Conservation (phyloP, 2,329 filamentous ascomycete genomes). For the Ascochyta rabiei region DNA sequence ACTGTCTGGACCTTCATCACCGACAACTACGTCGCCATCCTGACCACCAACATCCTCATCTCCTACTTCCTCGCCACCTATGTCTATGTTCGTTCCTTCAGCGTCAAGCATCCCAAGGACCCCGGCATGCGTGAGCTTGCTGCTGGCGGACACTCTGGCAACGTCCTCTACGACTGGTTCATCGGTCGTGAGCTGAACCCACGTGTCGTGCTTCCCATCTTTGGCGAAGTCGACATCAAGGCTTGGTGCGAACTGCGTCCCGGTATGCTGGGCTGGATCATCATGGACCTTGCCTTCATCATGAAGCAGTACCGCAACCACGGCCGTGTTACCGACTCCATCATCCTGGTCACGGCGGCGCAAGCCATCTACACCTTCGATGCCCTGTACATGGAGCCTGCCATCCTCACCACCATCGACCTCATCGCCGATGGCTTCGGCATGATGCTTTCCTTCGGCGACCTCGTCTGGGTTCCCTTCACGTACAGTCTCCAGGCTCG, state of each 20-base stretch:
- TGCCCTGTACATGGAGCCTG: conserved; percentile 82
- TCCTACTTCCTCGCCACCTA: conserved; percentile 74
- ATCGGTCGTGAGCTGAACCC: conserved; percentile 96
- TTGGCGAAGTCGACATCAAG: conserved; percentile 90
- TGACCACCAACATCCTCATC: conserved; percentile 82
- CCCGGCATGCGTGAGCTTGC: conserved; percentile 77
- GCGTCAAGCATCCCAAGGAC: conserved; percentile 74
- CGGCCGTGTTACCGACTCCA: conserved; percentile 84
- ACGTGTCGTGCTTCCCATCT: conserved; percentile 75
- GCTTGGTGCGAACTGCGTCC: conserved; percentile 89
- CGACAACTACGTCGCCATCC: conserved; percentile 85
- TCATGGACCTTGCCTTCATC: conserved; percentile 82
- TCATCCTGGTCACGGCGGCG: conserved; percentile 76
- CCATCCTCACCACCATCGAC: conserved; percentile 92
- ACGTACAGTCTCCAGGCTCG: conserved; percentile 83
- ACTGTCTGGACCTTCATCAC: conserved; percentile 90
- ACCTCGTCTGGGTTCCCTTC: conserved; percentile 92
- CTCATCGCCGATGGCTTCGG: conserved; percentile 93
- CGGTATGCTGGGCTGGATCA: conserved; percentile 85
- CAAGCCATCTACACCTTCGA: conserved; percentile 87
- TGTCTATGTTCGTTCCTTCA: conserved; percentile 83
- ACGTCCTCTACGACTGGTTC: conserved; percentile 93
- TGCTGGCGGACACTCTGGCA: conserved; percentile 79
- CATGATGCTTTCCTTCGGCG: conserved; percentile 92
- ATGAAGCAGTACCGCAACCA: conserved; percentile 87